Base-by-base conservation (phyloP, 805 yeast genomes). In the Pichia nakasei region DNA sequence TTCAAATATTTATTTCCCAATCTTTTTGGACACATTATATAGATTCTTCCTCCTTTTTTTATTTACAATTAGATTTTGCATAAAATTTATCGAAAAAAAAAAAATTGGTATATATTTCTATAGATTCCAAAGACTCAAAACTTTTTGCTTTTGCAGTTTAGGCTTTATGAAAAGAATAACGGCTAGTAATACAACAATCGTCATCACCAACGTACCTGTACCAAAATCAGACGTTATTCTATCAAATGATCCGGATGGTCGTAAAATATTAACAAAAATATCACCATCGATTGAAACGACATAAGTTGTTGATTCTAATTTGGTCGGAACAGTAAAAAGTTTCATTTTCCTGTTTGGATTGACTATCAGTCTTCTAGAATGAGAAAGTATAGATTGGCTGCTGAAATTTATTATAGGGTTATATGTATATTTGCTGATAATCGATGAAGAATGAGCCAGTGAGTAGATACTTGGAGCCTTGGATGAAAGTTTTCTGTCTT, bases 161-260 rank as follows among this genome's bases (percentile, higher is more conserved):
- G 89, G 88, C 39, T 70, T 73, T 26, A 78, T 60, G n/a, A 73
- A 53, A 6, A 70, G 48, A 38, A 75, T 75, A 0, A 68, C 68
- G 0, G 67, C 58, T 1, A 75, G 43, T 38, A 89, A 65, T 0
- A 71, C 67, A 0, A 63, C 60, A 3, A 89, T 70, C 1, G 96
- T 85, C 6, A 69, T 48, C 7, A 82, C 38, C 37, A 91, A 70
- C 52, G 78, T 81, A 13, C 66, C 57, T 55, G 77, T 82, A 53
- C 82, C 86, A 57, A 93, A 93, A 41, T 71, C 69, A 26, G 70
- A 64, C 22, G 80, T 75, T 59, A 91, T 69, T 41, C 76, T 68
- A 63, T 91, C 98, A 63, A 85, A 89, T 34, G 86, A 85, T 36
- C 76, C 75, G 0, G 96, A 85, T 0, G 97, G 96, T 41, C 82